These are phyloP conservation scores for Atkinsonella texensis DNA, from an alignment of 2,329 filamentous ascomycete species.

Conservation along the genomic window DNA sequence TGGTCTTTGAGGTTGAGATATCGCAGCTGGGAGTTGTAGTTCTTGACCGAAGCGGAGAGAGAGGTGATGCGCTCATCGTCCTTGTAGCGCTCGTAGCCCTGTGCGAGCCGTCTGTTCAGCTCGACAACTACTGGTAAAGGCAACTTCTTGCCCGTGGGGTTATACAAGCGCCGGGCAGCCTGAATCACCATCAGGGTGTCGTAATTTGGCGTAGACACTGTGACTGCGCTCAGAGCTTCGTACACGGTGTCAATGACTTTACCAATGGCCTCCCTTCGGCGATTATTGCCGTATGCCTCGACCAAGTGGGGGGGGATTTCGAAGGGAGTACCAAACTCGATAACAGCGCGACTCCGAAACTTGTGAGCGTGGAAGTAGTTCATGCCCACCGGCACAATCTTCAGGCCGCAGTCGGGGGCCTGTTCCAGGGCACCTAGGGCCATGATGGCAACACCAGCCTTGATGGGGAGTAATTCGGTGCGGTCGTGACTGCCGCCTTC, in stretches of 20 bases:
- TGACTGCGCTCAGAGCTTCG: slow-evolving; percentile 74
- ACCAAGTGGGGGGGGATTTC: slow-evolving; percentile 75
- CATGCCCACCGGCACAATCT: slow-evolving; percentile 95
- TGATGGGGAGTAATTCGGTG: slow-evolving; percentile 80
- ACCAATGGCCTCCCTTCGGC: slow-evolving; percentile 77
- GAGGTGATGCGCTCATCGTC: slow-evolving; percentile 73
- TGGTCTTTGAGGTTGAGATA: slow-evolving; percentile 85
- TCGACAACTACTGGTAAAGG: slow-evolving; percentile 88
- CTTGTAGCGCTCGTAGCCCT: slow-evolving; percentile 88
- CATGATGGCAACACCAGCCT: slow-evolving; percentile 97
- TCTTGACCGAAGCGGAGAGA: slow-evolving; percentile 61
- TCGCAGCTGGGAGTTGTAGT: slow-evolving; percentile 78
- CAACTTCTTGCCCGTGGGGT: slow-evolving; percentile 85
- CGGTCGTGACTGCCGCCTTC: slow-evolving; percentile 95
- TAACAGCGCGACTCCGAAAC: slow-evolving; percentile 87
- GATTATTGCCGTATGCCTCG: slow-evolving; percentile 70
- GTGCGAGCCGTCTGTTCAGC: slow-evolving; percentile 79
- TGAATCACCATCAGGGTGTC: slow-evolving; percentile 96
- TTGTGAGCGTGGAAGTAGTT: slow-evolving; percentile 99
- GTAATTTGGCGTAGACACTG: slow-evolving; percentile 85
- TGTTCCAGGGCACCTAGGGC: slow-evolving; percentile 80
- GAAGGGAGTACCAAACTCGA: slow-evolving; percentile 87
- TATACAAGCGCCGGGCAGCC: slow-evolving; percentile 85
- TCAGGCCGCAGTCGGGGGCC: slow-evolving; percentile 75
- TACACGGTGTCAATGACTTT: slow-evolving; percentile 78